Evolutionary conservation across 805 yeast genomes (phyloP).

Genomic region (Myxozyma lipomycoides): DNA sequence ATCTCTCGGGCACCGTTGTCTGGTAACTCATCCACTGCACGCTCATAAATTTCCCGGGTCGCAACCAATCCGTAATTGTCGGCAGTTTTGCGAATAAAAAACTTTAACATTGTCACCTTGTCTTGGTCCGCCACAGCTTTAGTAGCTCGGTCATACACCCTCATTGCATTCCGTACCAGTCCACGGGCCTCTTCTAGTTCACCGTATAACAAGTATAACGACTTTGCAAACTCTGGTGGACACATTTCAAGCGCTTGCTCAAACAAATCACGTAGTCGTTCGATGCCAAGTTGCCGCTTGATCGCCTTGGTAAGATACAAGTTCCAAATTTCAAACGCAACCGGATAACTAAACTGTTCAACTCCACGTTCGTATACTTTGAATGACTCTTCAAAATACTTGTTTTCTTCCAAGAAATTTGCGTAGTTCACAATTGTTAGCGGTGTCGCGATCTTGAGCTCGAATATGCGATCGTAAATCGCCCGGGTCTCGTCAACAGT

Average conservation of each 20-base stretch:
- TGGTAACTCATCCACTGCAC: constrained; percentile 50
- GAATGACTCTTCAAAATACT: constrained; percentile 49
- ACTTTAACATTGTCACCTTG: constrained; percentile 43
- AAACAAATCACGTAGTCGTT: constrained; percentile 66
- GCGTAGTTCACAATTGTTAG: constrained; percentile 63
- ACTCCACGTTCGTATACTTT: constrained; percentile 66
- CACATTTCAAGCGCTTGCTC: constrained; percentile 59
- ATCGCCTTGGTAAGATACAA: constrained; percentile 56
- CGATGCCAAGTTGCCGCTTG: constrained; percentile 40
- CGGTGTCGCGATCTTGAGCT: constrained; percentile 65
- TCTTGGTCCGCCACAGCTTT: constrained; percentile 34
- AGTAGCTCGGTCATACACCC: constrained; percentile 45
- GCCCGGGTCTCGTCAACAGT: constrained; percentile 39
- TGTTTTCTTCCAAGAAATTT: constrained; percentile 49
- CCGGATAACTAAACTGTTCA: constrained; percentile 55
- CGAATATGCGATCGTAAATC: constrained; percentile 53
- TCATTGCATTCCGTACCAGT: constrained; percentile 47
- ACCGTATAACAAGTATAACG: constrained; percentile 54
- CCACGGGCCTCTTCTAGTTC: constrained; percentile 59
- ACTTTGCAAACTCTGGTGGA: constrained; percentile 47
- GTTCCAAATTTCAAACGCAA: constrained; percentile 67
- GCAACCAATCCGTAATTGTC: constrained; percentile 43
- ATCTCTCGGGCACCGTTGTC: constrained; percentile 44
- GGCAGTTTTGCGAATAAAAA: constrained; percentile 43
- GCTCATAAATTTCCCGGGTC: constrained; percentile 49